Evolutionary conservation across 805 yeast species (phyloP), one percentile per base, ranked within the genome.

Genomic region (Maudiozyma saulgeensis): DNA sequence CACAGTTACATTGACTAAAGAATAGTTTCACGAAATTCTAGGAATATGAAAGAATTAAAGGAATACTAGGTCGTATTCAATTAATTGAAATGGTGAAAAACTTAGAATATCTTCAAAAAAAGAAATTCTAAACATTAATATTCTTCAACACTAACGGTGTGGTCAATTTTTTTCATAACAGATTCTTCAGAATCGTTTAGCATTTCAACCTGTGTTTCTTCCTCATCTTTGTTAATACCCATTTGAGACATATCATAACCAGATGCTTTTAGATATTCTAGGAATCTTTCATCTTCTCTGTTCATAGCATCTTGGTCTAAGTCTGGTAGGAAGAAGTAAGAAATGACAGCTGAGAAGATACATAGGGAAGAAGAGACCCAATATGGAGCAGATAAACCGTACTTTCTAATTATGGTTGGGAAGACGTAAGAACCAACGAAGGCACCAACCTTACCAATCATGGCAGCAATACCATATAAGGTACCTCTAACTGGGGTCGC

Each of bases 401-500:
- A 79, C 55, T 79, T 72, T 47, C 67, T 72, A 54, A 82, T 81
- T 60, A 90, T 83, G 45, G 80, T 77, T 41, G 96, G 96, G 78
- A 91, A 91, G 32, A 84, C 83, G 62, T 82, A 88, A 43, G 93
- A 82, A 49, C 96, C 96, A 31, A 82, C 85, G 63, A 90, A 89
- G 1, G 96, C 97, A 63, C 97, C 97, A 51, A 87, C 72, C 67
- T 90, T 90, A 61, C 96, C 97, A 48, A 82, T 58, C 25, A 96
- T 96, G 49, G 97, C 96, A 42, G 95, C 91, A 57, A 88, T 74
- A 59, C 93, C 93, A 63, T 90, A 90, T 69, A 84, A 87, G 59
- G 85, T 85, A 51, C 96, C 97, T 71, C 97, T 82, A 49, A 89
- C 77, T 21, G 96, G 82, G 9, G 96, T 82, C 43, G 96, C 84